Conservation (phyloP, 2,329 filamentous ascomycete genomes). For the Xylaria sp. region DNA sequence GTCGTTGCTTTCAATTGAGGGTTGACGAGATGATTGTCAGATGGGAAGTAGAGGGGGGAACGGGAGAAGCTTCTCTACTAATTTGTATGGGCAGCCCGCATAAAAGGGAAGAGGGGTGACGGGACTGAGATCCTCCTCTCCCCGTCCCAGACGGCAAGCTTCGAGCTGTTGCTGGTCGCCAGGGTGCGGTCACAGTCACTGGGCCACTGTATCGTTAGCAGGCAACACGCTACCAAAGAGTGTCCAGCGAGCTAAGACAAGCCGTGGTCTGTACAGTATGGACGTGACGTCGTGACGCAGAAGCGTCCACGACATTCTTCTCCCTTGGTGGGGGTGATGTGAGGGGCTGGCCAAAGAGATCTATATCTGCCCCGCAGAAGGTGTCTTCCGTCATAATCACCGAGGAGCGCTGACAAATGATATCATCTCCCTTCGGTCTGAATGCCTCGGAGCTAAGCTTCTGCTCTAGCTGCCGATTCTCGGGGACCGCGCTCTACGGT, state of each 20-base stretch:
- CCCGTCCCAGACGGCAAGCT: slow-evolving; percentile 2
- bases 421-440: slow-evolving; percentile 41
- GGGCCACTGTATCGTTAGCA: slow-evolving; percentile 21
- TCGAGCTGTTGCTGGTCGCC: slow-evolving; percentile 2
- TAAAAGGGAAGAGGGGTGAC: slow-evolving; percentile 28
- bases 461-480: slow-evolving; percentile 31
- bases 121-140: slow-evolving; percentile 12
- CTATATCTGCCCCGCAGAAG: slow-evolving; percentile 40
- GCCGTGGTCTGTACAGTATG: slow-evolving; percentile 21
- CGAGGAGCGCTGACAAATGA: slow-evolving; percentile 46
- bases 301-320: slow-evolving; percentile 20
- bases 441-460: slow-evolving; percentile 34
- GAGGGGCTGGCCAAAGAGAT: slow-evolving; percentile 29
- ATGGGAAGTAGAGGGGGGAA: slow-evolving; percentile 28
- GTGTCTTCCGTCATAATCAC: slow-evolving; percentile 44
- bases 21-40: slow-evolving; percentile 30
- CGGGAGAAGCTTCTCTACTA: slow-evolving; percentile 31
- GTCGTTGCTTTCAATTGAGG: slow-evolving; percentile 26
- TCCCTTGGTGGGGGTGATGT: slow-evolving; percentile 12
- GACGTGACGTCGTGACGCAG: not conserved
- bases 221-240: not conserved
- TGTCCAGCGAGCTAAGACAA: not conserved
- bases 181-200: slow-evolving; percentile 13
- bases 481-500: slow-evolving; percentile 10
- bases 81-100: slow-evolving; percentile 37